Conservation (phyloP, 352 stramenopile species). For the Pythium apleroticum region DNA sequence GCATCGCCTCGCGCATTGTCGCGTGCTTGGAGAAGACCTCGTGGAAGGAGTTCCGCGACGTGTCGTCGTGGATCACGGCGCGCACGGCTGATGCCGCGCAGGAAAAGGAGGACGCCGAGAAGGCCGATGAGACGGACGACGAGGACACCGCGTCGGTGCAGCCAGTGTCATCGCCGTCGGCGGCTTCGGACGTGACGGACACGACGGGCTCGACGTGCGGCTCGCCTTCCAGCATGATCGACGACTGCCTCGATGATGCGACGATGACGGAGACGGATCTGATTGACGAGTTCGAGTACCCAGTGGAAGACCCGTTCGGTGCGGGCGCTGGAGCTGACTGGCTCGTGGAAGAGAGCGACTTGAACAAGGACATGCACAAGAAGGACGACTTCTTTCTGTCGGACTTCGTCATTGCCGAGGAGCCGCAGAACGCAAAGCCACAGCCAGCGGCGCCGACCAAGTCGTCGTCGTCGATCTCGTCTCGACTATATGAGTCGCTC, state of each 20-base stretch:
- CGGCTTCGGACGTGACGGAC: slow-evolving; percentile 72
- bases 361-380: slow-evolving; percentile 38
- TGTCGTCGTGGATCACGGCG: slow-evolving; percentile 68
- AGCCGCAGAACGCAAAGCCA: slow-evolving; percentile 28
- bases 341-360: slow-evolving; percentile 45
- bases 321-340: slow-evolving; percentile 53
- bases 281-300: slow-evolving; percentile 83
- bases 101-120: slow-evolving; percentile 16
- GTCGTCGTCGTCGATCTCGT: slow-evolving; percentile 50
- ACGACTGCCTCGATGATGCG: slow-evolving; percentile 26
- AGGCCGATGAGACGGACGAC: slow-evolving; percentile 19
- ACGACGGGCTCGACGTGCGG: slow-evolving; percentile 54
- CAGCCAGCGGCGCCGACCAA: slow-evolving; percentile 15
- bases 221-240: slow-evolving; percentile 40
- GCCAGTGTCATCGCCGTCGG: slow-evolving; percentile 51
- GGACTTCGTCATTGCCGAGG: slow-evolving; percentile 22
- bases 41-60: slow-evolving; percentile 85
- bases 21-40: slow-evolving; percentile 87
- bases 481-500: slow-evolving; percentile 74
- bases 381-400: slow-evolving; percentile 17
- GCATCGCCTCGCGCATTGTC: slow-evolving; percentile 82
- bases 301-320: slow-evolving; percentile 74
- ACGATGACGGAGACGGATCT: slow-evolving; percentile 24
- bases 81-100: slow-evolving; percentile 25
- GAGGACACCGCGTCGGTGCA: slow-evolving; percentile 16